phyloP scores from a whole-genome alignment of 495 filamentous ascomycete genomes.

The Articulospora tetracladia region DNA sequence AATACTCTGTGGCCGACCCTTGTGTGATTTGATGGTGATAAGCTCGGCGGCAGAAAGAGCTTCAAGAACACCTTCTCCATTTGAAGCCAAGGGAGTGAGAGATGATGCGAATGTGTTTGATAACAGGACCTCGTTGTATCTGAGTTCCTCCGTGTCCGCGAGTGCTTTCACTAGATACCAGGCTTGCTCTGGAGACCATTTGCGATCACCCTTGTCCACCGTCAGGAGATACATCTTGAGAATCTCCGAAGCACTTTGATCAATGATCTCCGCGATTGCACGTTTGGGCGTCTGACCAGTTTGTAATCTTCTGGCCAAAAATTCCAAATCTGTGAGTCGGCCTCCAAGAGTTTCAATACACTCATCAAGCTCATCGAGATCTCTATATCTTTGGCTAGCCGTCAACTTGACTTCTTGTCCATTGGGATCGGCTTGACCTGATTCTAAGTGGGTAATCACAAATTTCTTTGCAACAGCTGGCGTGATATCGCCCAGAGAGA shows the following conservation, averaged over 20 bases:
- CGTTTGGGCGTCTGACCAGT: slow-evolving; percentile 79
- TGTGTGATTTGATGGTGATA: slow-evolving; percentile 66
- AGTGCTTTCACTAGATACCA: slow-evolving; percentile 83
- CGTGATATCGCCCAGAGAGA: slow-evolving; percentile 79
- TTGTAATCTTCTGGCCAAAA: slow-evolving; percentile 85
- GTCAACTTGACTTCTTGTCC: slow-evolving; percentile 26
- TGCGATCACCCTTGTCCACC: slow-evolving; percentile 40
- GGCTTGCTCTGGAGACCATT: slow-evolving; percentile 80
- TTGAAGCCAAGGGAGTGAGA: slow-evolving; percentile 32
- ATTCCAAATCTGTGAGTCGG: slow-evolving; percentile 89
- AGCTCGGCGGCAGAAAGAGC: slow-evolving; percentile 84
- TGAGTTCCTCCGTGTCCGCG: slow-evolving; percentile 52
- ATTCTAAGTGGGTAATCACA: slow-evolving; percentile 77
- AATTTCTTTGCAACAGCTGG: slow-evolving; percentile 84
- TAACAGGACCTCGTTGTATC: slow-evolving; percentile 81
- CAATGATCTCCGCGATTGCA: slow-evolving; percentile 86
- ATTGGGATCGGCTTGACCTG: slow-evolving; percentile 37
- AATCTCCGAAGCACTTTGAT: slow-evolving; percentile 83
- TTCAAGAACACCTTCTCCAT: slow-evolving; percentile 68
- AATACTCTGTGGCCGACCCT: slow-evolving; percentile 74
- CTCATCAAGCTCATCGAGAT: slow-evolving; percentile 66
- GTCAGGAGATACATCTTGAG: slow-evolving; percentile 84
- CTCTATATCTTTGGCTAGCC: slow-evolving; percentile 30
- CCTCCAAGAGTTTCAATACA: slow-evolving; percentile 83
- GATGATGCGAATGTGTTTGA: slow-evolving; percentile 64